phyloP scores from a whole-genome alignment of 352 stramenopile species.

The Globisporangium paddicum region DNA sequence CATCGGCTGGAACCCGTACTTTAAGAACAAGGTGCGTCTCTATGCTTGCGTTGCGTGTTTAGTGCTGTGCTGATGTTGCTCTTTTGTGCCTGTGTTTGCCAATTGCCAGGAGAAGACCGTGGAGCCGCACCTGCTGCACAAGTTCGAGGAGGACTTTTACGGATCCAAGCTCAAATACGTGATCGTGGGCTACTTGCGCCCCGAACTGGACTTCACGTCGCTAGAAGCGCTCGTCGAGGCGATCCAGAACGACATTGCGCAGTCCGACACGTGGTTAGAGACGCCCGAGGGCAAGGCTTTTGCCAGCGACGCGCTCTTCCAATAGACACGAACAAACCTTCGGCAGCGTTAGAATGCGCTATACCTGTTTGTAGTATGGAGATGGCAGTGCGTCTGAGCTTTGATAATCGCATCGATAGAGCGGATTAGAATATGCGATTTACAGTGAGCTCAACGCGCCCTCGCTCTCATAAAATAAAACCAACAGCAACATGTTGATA shows the following conservation, averaged over 20 bases:
- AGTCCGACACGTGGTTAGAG: conserved; percentile 67
- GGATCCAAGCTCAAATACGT: conserved; percentile 91
- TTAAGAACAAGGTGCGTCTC: conserved; percentile 83
- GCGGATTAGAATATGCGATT: background rate
- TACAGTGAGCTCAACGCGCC: background rate
- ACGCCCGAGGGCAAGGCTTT: conserved; percentile 47
- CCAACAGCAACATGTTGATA: background rate
- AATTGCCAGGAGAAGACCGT: conserved; percentile 92
- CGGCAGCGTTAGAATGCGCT: background rate
- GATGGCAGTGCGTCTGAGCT: background rate
- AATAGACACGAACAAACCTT: conserved; percentile 10
- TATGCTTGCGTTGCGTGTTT: background rate
- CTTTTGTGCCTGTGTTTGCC: background rate
- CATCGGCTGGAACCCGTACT: conserved; percentile 95
- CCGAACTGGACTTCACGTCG: conserved; percentile 92
- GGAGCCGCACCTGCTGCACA: conserved; percentile 93
- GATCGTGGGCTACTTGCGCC: conserved; percentile 91
- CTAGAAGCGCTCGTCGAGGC: conserved; percentile 91
- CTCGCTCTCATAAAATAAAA: background rate
- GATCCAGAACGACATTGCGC: conserved; percentile 86
- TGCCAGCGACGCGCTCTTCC: conserved; percentile 38
- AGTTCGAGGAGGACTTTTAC: conserved; percentile 95
- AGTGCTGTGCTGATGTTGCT: background rate
- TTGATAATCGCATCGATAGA: background rate
- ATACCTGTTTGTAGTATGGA: background rate